Percentiles rank a stretch among this genome's conserved stretches.
phyloP scores from a whole-genome alignment of 768 basidiomycete species.

The Lentinula aciculospora region DNA sequence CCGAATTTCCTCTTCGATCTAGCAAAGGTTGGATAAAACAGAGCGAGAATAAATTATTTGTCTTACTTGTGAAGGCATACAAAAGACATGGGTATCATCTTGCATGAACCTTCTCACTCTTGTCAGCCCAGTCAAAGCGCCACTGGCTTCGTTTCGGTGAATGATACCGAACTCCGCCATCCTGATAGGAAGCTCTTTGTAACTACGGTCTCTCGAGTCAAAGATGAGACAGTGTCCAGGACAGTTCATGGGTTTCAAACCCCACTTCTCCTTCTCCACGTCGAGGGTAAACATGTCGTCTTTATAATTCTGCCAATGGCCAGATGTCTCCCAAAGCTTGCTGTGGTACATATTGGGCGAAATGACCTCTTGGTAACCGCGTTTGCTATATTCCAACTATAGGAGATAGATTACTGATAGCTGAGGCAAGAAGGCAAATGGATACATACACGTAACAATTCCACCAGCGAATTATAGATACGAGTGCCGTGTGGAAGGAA shows the following conservation, averaged over 20 bases:
- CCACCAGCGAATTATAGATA: constrained; percentile 91
- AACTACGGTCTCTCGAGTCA: constrained; percentile 87
- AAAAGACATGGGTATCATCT: constrained; percentile 99
- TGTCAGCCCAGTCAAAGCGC: constrained; percentile 88
- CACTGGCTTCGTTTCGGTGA: constrained; percentile 94
- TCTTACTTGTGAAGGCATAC: constrained; percentile 82
- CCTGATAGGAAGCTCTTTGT: constrained; percentile 92
- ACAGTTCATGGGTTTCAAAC: constrained; percentile 98
- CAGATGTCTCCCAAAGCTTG: constrained; percentile 97
- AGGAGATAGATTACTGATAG: not conserved
- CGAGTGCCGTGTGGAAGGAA: constrained; percentile 96
- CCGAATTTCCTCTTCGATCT: constrained; percentile 86
- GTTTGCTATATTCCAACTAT: constrained; percentile 88
- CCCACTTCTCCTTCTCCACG: constrained; percentile 95
- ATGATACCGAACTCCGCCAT: constrained; percentile 99
- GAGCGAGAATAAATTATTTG: not conserved
- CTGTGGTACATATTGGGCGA: constrained; percentile 97
- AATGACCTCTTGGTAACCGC: constrained; percentile 97
- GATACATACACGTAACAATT: constrained; percentile 79
- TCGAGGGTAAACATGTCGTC: constrained; percentile 97
- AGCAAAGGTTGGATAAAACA: constrained; percentile 3
- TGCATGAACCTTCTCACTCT: constrained; percentile 94
- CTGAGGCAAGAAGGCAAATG: not conserved
- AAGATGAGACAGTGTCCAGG: constrained; percentile 96
- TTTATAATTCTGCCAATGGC: constrained; percentile 97